Base-by-base conservation (phyloP, 768 basidiomycete genomes). In the Cytidiella melzeri region DNA sequence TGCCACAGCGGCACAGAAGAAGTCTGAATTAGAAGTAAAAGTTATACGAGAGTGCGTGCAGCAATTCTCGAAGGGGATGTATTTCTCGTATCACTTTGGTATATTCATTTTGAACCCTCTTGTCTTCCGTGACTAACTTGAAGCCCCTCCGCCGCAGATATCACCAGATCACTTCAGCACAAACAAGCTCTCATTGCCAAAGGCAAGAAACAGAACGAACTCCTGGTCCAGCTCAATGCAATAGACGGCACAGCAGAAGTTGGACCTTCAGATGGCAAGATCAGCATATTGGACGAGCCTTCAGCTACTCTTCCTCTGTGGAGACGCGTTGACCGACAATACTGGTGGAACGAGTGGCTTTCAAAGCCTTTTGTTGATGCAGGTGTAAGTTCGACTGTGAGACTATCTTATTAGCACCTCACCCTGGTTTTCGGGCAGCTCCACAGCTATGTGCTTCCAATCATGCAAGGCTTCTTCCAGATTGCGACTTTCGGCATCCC, bases 261-360 rank as follows among this genome's bases (percentile, higher is more conserved):
- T 66, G 52, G 52, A 36, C 54, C 51, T 51, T 58, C 58, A 30
- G 56, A 67, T 34, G 69, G 64, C 41, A 72, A 72, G 26, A 66
- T 75, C 12, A 75, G 83, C 41, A 68, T 75, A 6, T 65, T 87
- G 20, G 71, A 74, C 11, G 93, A 96, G 63, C 90, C 92, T 0
- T 74, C 79, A 52, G 70, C 84, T 0, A 81, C 80, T 0, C 73
- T 94, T 12, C 94, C 96, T 0, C 74, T 97, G 3, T 97, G 95
- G 93, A 77, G 92, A 23, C 74, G 92, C 11, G 89, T 92, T 1
- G 91, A 97, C 57, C 76, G 77, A 41, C 84, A 87, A 38, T 98
- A 91, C 64, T 98, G 93, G 88, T 98, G 93, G 92, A 99, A 98
- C 60, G 89, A 92, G 58, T 83, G 81, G 75, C 74, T 98, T 50